These are phyloP conservation scores for Verticillium zaregamsianum DNA, from an alignment of 2,329 filamentous ascomycete species.

Conservation along the genomic window DNA sequence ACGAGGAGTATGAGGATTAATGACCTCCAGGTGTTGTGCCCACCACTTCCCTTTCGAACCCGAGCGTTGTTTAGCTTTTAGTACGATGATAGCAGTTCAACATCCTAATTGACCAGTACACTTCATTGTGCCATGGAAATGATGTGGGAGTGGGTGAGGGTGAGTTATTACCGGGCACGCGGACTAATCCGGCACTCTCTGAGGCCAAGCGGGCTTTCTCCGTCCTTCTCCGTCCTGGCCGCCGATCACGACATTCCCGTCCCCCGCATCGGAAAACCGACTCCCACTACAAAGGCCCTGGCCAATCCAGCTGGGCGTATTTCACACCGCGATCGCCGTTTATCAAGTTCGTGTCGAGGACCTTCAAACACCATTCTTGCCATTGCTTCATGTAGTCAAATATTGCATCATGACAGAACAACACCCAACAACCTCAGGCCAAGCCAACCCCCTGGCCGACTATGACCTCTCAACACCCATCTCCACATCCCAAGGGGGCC, in stretches of 20 bases:
- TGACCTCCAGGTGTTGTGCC: too few species aligned
- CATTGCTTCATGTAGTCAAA: neutral
- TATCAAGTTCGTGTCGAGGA: neutral
- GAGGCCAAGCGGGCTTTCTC: neutral
- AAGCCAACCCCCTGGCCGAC: slow-evolving; percentile 35
- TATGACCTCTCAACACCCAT: slow-evolving; percentile 57
- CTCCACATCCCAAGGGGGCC: slow-evolving; percentile 39
- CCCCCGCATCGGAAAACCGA: neutral
- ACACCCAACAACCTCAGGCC: neutral
- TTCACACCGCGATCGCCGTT: neutral
- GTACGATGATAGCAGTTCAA: too few species aligned
- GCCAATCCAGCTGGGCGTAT: neutral
- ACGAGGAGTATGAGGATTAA: too few species aligned
- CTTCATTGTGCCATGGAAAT: too few species aligned
- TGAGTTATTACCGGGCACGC: neutral
- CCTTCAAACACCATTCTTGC: neutral
- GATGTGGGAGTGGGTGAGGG: too few species aligned
- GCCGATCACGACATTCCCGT: neutral
- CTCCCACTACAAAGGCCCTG: neutral
- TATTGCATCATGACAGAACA: neutral
- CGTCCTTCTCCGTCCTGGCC: neutral
- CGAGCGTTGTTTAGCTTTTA: too few species aligned
- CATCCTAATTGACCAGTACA: too few species aligned
- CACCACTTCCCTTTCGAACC: too few species aligned
- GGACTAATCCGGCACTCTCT: neutral